Conservation (phyloP, 1,284 basidiomycete genomes). For the Ganoderma leucocontextum region DNA sequence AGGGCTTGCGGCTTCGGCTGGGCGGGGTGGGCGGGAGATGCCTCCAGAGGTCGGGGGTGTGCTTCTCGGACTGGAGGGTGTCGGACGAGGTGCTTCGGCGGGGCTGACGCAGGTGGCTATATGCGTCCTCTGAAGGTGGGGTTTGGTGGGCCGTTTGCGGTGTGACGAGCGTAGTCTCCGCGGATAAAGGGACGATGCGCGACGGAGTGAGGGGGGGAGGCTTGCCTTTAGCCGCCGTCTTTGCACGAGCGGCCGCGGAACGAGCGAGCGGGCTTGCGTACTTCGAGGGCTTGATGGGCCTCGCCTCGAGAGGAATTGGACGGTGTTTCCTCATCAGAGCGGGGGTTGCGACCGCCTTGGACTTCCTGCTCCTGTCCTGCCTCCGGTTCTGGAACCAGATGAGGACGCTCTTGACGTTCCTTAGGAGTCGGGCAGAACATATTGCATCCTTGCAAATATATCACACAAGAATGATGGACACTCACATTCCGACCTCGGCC, state of each 20-base stretch:
- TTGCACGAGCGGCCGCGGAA: background rate
- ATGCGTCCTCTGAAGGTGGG: background rate
- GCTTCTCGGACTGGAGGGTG: conserved; percentile 14
- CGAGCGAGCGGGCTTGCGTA: background rate
- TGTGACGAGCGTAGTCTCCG: background rate
- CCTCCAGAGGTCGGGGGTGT: conserved; percentile 34
- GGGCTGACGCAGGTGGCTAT: background rate
- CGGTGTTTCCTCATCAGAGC: background rate
- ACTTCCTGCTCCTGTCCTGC: conserved; percentile 33
- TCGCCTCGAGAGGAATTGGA: background rate
- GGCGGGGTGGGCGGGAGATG: conserved; percentile 34
- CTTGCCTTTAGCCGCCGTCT: background rate
- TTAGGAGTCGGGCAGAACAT: conserved; percentile 11
- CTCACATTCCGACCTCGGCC: conserved; percentile 50
- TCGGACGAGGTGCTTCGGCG: conserved; percentile 8
- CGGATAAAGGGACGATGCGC: too few relatives aligned
- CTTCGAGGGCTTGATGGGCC: background rate
- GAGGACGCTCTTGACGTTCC: conserved; percentile 40
- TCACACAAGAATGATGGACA: conserved; percentile 11
- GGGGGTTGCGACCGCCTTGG: background rate
- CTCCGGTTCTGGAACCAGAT: conserved; percentile 46
- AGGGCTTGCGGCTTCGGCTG: conserved; percentile 6
- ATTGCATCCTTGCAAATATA: background rate
- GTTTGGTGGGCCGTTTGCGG: background rate
- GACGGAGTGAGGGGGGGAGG: background rate